Conservation (phyloP, 2,329 filamentous ascomycete species). For the Phoma herbarum region DNA sequence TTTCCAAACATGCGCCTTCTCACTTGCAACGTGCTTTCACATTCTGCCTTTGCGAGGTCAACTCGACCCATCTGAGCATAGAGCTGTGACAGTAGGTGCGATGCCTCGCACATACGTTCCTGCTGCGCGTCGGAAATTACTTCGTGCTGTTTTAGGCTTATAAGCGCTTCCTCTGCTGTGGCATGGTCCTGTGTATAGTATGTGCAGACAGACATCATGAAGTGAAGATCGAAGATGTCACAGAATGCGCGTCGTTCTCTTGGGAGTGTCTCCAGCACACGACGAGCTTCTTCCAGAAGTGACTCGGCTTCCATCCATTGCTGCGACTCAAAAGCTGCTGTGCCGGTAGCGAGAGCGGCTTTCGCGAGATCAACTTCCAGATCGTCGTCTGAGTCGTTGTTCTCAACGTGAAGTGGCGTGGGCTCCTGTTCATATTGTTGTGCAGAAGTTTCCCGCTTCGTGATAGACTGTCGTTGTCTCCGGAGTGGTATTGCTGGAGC, state of each 20-base stretch:
- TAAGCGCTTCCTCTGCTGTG: neutral
- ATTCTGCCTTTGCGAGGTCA: neutral
- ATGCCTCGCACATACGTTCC: neutral
- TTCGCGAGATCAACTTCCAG: neutral
- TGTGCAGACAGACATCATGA: conserved; percentile 1
- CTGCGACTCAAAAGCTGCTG: neutral
- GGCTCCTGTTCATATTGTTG: neutral
- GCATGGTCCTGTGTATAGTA: neutral
- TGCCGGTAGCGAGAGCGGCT: neutral
- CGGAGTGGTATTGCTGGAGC: neutral
- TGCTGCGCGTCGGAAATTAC: neutral
- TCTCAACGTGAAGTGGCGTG: neutral
- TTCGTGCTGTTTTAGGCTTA: neutral
- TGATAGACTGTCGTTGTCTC: neutral
- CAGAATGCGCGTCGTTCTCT: neutral
- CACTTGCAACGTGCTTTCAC: neutral
- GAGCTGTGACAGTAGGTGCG: neutral
- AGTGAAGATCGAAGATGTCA: neutral
- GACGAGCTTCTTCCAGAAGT: neutral
- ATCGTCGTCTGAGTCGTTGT: neutral
- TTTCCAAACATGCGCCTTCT: neutral
- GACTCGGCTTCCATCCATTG: conserved; percentile 1
- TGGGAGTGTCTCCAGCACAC: neutral
- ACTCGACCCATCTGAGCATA: neutral
- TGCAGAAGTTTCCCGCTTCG: neutral